These are phyloP conservation scores for Euclidium syriacum DNA, from an alignment of 345 rosid species.

Conservation along the genomic window DNA sequence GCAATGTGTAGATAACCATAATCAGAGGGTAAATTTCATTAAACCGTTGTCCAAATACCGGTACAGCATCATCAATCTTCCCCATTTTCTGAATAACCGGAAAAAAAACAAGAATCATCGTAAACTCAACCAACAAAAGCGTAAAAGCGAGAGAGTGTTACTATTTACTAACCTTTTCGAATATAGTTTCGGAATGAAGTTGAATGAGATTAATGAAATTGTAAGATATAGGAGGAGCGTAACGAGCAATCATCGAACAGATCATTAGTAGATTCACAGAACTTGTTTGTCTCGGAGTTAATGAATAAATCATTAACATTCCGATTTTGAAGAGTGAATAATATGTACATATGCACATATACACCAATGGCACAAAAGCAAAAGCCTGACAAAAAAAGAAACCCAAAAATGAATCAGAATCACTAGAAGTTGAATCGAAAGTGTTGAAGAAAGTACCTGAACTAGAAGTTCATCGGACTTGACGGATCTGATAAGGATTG, in stretches of 20 bases:
- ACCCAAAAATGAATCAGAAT: background rate
- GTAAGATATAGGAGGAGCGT: slow-evolving; percentile 95
- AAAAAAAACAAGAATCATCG: slow-evolving; percentile 1
- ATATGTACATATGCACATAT: slow-evolving; percentile 97
- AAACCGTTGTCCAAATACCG: slow-evolving; percentile 77
- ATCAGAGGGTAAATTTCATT: slow-evolving; percentile 94
- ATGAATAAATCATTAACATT: slow-evolving; percentile 96
- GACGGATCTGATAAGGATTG: slow-evolving; percentile 76
- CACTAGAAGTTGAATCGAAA: slow-evolving; percentile 2
- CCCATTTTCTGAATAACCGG: slow-evolving; percentile 90
- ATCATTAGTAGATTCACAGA: slow-evolving; percentile 97
- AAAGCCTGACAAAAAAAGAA: slow-evolving; percentile 73
- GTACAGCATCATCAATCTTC: slow-evolving; percentile 75
- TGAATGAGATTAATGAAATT: slow-evolving; percentile 93
- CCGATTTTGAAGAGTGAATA: slow-evolving; percentile 94
- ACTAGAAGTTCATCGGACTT: slow-evolving; percentile 67
- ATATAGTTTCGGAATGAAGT: slow-evolving; percentile 59
- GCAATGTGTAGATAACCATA: slow-evolving; percentile 87
- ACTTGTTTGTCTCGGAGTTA: slow-evolving; percentile 94
- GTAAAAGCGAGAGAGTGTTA: background rate
- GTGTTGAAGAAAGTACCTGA: slow-evolving; percentile 67
- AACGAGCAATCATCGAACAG: slow-evolving; percentile 99
- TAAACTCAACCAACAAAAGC: background rate
- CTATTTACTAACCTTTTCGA: slow-evolving; percentile 82
- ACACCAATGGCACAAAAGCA: slow-evolving; percentile 92